Base-by-base conservation (phyloP, 2,329 filamentous ascomycete genomes). In the Colletotrichum kahawae region DNA sequence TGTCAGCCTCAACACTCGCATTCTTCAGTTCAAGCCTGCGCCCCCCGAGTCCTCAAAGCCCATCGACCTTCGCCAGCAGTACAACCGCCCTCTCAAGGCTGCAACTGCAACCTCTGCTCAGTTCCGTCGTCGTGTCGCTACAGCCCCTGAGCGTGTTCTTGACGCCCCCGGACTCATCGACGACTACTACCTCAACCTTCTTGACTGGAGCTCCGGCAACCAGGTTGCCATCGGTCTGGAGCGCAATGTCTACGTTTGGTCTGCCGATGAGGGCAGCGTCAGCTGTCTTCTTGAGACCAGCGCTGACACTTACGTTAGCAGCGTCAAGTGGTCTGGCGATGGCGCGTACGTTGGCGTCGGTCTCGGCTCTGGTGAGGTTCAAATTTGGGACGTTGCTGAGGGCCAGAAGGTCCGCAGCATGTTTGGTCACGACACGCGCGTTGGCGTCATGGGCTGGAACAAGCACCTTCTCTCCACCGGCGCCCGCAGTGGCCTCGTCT, bases 311-410 rank as follows among this genome's bases (percentile, higher is more conserved):
- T 98, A 99, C 83, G 93, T 99, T 81, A 97, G 96, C 88, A 98
- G 96, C 79, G 96, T 99, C 82, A 98, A 98, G 88, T 99, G 97
- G 97, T 98, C 96, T 77, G 95, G 95, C 66, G 97, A 99, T 82
- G 97, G 97, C 75, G 96, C 96, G 36, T 98, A 99, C 82, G 96
- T 99, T 78, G 94, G 96, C 78, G 96, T 98, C 79, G 97, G 97
- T 76, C 93, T 99, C 66, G 96, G 96, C 76, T 95, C 95, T 48
- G 97, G 97, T 75, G 97, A 99, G 85, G 95, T 99, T 48, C 97
- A 99, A 88, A 99, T 99, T 87, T 99, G 97, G 96, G 97, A 98
- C 81, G 96, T 98, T 33, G 94, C 98, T 80, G 97, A 99, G 85
- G 92, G 94, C 77, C 93, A 93, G 82, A 98, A 98, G 91, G 93